Evolutionary conservation across 805 yeast genomes (phyloP).

Genomic region (Kregervanrija pseudodelftensis): DNA sequence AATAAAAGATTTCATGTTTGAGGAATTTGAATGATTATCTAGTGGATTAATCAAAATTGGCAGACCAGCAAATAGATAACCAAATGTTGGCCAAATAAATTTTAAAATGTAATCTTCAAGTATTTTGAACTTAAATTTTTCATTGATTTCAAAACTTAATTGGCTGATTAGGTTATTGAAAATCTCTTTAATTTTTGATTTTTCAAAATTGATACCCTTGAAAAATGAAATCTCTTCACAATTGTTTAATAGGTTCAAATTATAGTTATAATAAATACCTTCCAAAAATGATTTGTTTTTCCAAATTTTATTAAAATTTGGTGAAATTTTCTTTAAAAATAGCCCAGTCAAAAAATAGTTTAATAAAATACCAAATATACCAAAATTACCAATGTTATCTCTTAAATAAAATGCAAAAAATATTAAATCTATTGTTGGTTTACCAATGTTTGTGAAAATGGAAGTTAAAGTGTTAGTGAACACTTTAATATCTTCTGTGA

Average conservation of each 20-base stretch:
- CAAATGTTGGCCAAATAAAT: constrained; percentile 92
- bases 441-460: constrained; percentile 81
- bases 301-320: constrained; percentile 75
- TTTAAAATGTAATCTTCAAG: constrained; percentile 82
- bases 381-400: constrained; percentile 81
- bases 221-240: constrained; percentile 93
- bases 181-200: constrained; percentile 50
- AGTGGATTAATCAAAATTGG: constrained; percentile 61
- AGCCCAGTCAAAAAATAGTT: constrained; percentile 79
- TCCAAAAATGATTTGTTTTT: constrained; percentile 71
- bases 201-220: constrained; percentile 80
- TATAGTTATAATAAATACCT: constrained; percentile 84
- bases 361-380: constrained; percentile 71
- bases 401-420: constrained; percentile 79
- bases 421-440: constrained; percentile 80
- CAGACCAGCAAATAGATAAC: constrained; percentile 83
- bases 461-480: constrained; percentile 79
- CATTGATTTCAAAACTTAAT: constrained; percentile 33
- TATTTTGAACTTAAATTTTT: constrained; percentile 62
- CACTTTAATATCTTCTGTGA: constrained; percentile 75
- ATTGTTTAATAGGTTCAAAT: constrained; percentile 76
- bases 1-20: constrained; percentile 77
- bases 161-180: constrained; percentile 45
- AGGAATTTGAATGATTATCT: constrained; percentile 18
- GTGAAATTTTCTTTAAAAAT: constrained; percentile 65